phyloP scores from a whole-genome alignment of 371 early-diverging fungal species.

The Actinomortierella ambigua region DNA sequence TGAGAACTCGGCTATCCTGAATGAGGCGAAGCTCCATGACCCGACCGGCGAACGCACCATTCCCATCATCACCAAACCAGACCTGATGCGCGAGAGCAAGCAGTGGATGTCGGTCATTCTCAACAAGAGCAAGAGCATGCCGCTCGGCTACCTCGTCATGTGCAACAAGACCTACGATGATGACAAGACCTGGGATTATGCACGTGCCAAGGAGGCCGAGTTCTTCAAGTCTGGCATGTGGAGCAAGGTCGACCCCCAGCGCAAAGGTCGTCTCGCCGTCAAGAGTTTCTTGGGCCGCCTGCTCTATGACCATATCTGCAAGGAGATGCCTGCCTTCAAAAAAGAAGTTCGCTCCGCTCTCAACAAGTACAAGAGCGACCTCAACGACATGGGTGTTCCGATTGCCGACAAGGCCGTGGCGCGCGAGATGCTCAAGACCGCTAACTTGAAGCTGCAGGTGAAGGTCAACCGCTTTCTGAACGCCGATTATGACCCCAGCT shows the following conservation, averaged over 20 bases:
- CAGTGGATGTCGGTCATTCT: not conserved
- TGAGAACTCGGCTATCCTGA: not conserved
- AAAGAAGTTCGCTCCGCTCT: not conserved
- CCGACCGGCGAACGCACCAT: not conserved
- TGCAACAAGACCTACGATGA: conserved; percentile 3
- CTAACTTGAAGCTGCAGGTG: not conserved
- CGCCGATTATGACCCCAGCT: not conserved
- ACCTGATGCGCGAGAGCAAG: not conserved
- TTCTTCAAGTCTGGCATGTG: not conserved
- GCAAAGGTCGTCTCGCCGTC: conserved; percentile 4
- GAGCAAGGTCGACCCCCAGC: not conserved
- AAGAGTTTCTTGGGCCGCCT: not conserved
- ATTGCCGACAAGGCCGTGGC: not conserved
- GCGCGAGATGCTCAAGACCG: not conserved
- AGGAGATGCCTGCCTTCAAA: not conserved
- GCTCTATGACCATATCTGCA: not conserved
- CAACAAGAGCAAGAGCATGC: conserved; percentile 1
- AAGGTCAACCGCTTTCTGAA: not conserved
- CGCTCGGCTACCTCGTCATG: not conserved
- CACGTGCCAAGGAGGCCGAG: not conserved
- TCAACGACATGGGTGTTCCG: not conserved
- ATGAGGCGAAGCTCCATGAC: not conserved
- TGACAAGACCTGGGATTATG: not conserved
- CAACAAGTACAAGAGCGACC: not conserved
- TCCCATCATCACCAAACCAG: conserved; percentile 2